Percentiles rank a stretch among this genome's conserved stretches.
Evolutionary conservation across 148 eudicot genomes (phyloP).

Genomic region (Cornus suecica): DNA sequence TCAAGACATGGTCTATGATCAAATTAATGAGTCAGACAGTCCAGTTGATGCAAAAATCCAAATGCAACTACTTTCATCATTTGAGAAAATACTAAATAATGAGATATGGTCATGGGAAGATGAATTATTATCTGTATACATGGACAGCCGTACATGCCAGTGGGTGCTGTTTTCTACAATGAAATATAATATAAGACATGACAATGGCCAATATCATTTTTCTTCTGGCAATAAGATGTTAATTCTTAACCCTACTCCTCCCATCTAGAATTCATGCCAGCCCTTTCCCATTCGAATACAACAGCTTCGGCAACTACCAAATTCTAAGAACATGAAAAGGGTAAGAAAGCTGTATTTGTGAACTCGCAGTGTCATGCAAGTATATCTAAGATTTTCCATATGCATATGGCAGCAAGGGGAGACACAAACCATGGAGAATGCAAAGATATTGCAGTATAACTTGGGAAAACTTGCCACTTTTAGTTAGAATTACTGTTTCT

Average conservation of each 20-base stretch:
- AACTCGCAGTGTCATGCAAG: background rate
- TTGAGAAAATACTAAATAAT: background rate
- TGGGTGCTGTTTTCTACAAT: background rate
- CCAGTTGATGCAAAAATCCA: background rate
- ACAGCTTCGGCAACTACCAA: background rate
- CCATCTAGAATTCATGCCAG: too few relatives aligned
- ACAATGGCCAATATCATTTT: too few relatives aligned
- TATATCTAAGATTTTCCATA: background rate
- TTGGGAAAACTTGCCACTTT: background rate
- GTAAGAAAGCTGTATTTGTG: background rate
- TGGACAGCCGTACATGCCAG: too few relatives aligned
- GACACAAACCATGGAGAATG: background rate
- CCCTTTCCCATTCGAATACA: too few relatives aligned
- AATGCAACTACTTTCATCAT: background rate
- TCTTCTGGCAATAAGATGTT: too few relatives aligned
- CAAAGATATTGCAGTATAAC: background rate
- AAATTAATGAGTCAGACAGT: constrained; percentile 16
- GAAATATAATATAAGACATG: background rate
- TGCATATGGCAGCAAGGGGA: background rate
- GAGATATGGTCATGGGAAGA: background rate
- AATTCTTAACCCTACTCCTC: too few relatives aligned
- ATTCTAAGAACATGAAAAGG: background rate
- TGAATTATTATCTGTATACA: background rate
- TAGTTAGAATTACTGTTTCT: background rate
- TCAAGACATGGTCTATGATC: constrained; percentile 77